A percentile compares a stretch with the other conserved stretches of the same genome.
Conservation (phyloP, 2,329 filamentous ascomycete genomes). For the Colletotrichum sp. region DNA sequence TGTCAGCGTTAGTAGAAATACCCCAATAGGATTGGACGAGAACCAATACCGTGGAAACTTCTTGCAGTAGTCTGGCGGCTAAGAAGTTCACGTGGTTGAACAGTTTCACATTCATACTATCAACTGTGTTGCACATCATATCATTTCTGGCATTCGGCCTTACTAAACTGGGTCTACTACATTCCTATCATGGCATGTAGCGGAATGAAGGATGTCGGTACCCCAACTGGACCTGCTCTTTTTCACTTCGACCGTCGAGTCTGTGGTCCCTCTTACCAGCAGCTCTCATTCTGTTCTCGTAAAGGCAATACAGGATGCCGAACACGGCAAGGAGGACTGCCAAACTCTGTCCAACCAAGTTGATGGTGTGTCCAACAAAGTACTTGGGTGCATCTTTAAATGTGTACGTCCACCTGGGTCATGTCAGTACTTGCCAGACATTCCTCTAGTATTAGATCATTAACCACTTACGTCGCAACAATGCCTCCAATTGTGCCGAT, state of each 20-base stretch:
- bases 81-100: neutral
- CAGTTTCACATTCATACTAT: neutral
- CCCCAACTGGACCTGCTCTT: slow-evolving; percentile 52
- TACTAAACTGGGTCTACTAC: neutral
- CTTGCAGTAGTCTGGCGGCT: neutral
- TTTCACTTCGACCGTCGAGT: slow-evolving; percentile 52
- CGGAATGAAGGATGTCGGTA: slow-evolving; percentile 60
- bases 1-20: neutral
- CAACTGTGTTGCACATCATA: fast-evolving
- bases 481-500: slow-evolving; percentile 63
- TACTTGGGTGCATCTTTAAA: slow-evolving; percentile 50
- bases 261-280: slow-evolving; percentile 36
- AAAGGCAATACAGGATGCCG: slow-evolving; percentile 57
- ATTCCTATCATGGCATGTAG: slow-evolving; percentile 51
- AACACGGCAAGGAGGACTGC: slow-evolving; percentile 48
- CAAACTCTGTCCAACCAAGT: slow-evolving; percentile 53
- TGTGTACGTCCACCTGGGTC: slow-evolving; percentile 56
- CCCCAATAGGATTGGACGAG: fast-evolving
- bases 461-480: slow-evolving; percentile 52
- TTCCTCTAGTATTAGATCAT: fast-evolving
- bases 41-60: neutral
- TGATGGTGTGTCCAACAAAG: slow-evolving; percentile 60
- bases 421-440: neutral
- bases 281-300: slow-evolving; percentile 57
- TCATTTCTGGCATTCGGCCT: fast-evolving